Conservation (phyloP, 2,329 filamentous ascomycete genomes). For the Neonectria coccinea region DNA sequence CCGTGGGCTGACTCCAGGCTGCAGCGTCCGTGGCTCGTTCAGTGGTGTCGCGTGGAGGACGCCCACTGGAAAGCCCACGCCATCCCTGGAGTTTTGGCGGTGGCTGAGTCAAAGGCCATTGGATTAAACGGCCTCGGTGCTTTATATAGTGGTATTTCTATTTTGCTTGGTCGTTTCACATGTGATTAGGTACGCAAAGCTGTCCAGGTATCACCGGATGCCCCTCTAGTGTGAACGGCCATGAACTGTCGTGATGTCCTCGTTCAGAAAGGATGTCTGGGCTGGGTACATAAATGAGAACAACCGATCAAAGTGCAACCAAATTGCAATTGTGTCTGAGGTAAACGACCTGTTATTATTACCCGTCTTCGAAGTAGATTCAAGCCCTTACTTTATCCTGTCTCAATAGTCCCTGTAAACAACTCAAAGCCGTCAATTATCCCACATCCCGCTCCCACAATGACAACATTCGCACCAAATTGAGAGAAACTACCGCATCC, state of each 20-base stretch:
- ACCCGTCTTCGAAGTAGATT: no score
- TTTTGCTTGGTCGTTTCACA: background rate
- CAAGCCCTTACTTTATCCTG: background rate
- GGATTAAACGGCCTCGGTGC: background rate
- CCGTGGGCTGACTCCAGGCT: background rate
- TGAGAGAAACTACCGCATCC: conserved; percentile 11
- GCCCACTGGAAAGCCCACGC: background rate
- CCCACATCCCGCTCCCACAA: conserved; percentile 29
- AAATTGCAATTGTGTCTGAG: no score
- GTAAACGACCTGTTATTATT: no score
- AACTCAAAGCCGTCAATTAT: conserved; percentile 6
- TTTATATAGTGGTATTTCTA: background rate
- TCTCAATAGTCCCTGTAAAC: background rate
- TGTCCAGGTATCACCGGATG: background rate
- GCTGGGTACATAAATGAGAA: no score
- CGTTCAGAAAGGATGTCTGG: no score
- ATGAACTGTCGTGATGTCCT: no score
- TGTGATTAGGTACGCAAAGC: background rate
- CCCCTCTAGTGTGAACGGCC: background rate
- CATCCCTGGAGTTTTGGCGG: background rate
- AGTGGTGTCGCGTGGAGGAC: background rate
- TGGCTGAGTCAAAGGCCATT: background rate
- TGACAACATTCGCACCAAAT: conserved; percentile 38
- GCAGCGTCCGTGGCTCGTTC: background rate
- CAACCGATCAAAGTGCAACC: no score